Percentiles rank a stretch among this genome's conserved stretches.
Evolutionary conservation across 148 eudicot genomes (phyloP).

Genomic region (Simmondsia chinensis): DNA sequence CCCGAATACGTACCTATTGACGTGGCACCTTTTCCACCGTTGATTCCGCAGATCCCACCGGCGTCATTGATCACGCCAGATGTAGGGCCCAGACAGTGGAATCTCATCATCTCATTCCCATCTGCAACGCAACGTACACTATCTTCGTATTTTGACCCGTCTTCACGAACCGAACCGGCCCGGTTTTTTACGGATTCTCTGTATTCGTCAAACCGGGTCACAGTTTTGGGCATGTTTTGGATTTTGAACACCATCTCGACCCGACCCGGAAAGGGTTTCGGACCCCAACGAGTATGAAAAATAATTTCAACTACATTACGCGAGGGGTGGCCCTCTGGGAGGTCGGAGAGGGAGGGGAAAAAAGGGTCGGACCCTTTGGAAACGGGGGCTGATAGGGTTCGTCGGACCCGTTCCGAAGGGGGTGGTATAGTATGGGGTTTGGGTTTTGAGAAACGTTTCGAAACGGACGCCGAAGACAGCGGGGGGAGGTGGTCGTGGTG

Average conservation of each 20-base stretch:
- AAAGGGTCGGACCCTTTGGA: slow-evolving; percentile 12
- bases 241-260: slow-evolving; percentile 82
- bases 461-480: slow-evolving; percentile 7
- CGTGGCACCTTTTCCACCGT: slow-evolving; percentile 29
- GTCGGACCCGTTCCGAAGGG: neutral
- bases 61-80: slow-evolving; percentile 20
- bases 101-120: slow-evolving; percentile 96
- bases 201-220: slow-evolving; percentile 72
- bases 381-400: slow-evolving; percentile 7
- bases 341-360: slow-evolving; percentile 63
- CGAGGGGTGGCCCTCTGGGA: slow-evolving; percentile 76
- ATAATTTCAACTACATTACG: slow-evolving; percentile 92
- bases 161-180: slow-evolving; percentile 24
- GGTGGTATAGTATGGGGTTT: neutral
- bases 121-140: slow-evolving; percentile 73
- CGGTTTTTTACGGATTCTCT: slow-evolving; percentile 39
- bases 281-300: slow-evolving; percentile 70
- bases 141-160: slow-evolving; percentile 1
- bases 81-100: slow-evolving; percentile 59
- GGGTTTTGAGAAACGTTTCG: slow-evolving; percentile 8
- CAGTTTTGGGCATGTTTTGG: slow-evolving; percentile 37
- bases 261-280: slow-evolving; percentile 58
- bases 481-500: slow-evolving; percentile 4
- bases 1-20: slow-evolving; percentile 57
- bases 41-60: slow-evolving; percentile 34